phyloP scores from a whole-genome alignment of 495 filamentous ascomycete genomes.

The Penicillium diatomitis region DNA sequence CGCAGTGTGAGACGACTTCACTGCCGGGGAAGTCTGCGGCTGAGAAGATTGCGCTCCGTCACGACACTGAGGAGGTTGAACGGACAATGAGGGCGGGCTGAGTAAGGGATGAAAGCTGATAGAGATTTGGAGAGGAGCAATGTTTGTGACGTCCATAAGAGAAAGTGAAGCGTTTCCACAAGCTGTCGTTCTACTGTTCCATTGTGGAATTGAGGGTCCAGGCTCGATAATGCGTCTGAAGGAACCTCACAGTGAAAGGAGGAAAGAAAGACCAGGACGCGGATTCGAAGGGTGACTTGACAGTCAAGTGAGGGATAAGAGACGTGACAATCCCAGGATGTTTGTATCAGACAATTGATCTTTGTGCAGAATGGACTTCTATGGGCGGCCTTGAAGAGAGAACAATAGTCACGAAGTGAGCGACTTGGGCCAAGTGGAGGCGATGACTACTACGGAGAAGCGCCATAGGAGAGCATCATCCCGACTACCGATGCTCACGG shows the following conservation, averaged over 20 bases:
- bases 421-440: not conserved
- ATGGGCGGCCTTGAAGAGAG: too few species aligned
- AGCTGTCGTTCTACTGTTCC: slow-evolving; percentile 9
- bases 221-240: not conserved
- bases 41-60: not conserved
- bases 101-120: slow-evolving; percentile 1
- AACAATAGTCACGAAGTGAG: not conserved
- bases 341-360: too few species aligned
- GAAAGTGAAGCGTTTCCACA: slow-evolving; percentile 6
- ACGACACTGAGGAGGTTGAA: not conserved
- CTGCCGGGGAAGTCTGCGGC: not conserved
- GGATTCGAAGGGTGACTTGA: not conserved
- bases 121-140: slow-evolving; percentile 1
- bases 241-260: not conserved
- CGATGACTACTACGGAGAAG: slow-evolving; percentile 1
- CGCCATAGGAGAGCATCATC: slow-evolving; percentile 7
- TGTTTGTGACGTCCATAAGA: slow-evolving; percentile 17
- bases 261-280: not conserved
- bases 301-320: too few species aligned
- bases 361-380: too few species aligned
- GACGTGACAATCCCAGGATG: too few species aligned
- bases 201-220: slow-evolving; percentile 7
- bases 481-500: slow-evolving; percentile 21
- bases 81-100: not conserved
- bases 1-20: too few species aligned